Evolutionary conservation across 176 grass and related monocot species (phyloP), one percentile per base, ranked within the genome.

Genomic region (Calamus simplicifolius): DNA sequence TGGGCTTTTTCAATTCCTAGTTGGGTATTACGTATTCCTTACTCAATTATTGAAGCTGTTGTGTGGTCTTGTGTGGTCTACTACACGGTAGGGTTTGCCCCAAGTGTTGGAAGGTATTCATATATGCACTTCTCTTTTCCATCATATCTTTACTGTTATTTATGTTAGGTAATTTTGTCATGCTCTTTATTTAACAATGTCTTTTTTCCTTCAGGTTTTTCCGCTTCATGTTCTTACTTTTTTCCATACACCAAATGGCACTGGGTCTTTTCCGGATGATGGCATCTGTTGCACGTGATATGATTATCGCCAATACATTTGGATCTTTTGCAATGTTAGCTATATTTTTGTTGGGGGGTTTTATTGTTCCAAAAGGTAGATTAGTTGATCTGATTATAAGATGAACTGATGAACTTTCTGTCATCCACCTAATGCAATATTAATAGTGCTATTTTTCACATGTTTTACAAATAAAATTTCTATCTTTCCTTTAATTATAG

Each of bases 181-280:
- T 43, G 13, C 8, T 43, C 8, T 43, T 7, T 13, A 43, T 43
- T 57, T 16, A 38, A 23, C 25, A 64, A 69, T 12, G 29, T 18
- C 15, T 52, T 18, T 18, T 12, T 13, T 25, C 48, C 7, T 79
- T 59, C 54, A 85, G 82, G 65, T 89, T 89, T 69, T 81, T 89
- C 63, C 51, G 71, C 50, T 89, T 85, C 77, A 81, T 89, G 73
- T 27, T 89, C 51, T 49, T 89, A 29, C 49, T 85, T 18, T 89
- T 85, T 54, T 81, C 81, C 57, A 27, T 85, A 54, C 86, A 89
- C 68, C 86, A 89, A 89, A 89, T 89, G 86, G 86, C 81, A 50
- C 58, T 89, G 55, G 86, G 86, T 4, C 79, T 89, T 54, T 89
- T 89, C 63, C 77, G 86, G 19, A 71, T 81, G 77, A 89, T 89